phyloP scores from a whole-genome alignment of 805 yeast genomes.

The Saccharomycopsis lassenensis region DNA sequence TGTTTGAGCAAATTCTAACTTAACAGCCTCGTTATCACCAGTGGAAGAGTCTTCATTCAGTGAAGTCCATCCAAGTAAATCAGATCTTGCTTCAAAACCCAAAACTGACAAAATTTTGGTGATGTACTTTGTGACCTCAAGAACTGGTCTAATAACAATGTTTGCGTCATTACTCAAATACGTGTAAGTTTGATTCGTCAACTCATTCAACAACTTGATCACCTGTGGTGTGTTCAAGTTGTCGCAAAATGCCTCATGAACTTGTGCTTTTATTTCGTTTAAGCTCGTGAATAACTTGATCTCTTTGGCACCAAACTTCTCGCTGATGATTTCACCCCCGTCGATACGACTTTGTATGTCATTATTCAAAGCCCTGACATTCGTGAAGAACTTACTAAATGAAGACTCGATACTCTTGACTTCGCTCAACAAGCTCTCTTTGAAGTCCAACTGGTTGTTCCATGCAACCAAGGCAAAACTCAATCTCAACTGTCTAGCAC shows the following conservation, averaged over 20 bases:
- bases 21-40: slow-evolving; percentile 46
- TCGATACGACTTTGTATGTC: slow-evolving; percentile 47
- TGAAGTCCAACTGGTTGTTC: slow-evolving; percentile 90
- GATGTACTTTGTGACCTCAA: slow-evolving; percentile 55
- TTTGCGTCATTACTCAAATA: slow-evolving; percentile 50
- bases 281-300: slow-evolving; percentile 43
- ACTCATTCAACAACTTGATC: slow-evolving; percentile 49
- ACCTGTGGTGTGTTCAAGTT: slow-evolving; percentile 75
- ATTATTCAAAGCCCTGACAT: slow-evolving; percentile 66
- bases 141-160: slow-evolving; percentile 52
- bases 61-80: slow-evolving; percentile 68
- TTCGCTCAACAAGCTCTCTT: slow-evolving; percentile 65
- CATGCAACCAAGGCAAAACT: slow-evolving; percentile 87
- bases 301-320: slow-evolving; percentile 49
- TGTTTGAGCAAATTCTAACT: slow-evolving; percentile 70
- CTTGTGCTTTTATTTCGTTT: slow-evolving; percentile 39
- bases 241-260: slow-evolving; percentile 78
- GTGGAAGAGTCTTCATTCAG: slow-evolving; percentile 16
- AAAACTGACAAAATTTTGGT: slow-evolving; percentile 58
- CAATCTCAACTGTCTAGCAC: slow-evolving; percentile 77
- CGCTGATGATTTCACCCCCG: slow-evolving; percentile 43
- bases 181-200: slow-evolving; percentile 61
- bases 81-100: slow-evolving; percentile 66
- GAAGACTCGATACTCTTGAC: slow-evolving; percentile 68
- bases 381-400: slow-evolving; percentile 73